Base-by-base conservation (phyloP, 1,139 yeast species). In the Eremothecium gossypii region DNA sequence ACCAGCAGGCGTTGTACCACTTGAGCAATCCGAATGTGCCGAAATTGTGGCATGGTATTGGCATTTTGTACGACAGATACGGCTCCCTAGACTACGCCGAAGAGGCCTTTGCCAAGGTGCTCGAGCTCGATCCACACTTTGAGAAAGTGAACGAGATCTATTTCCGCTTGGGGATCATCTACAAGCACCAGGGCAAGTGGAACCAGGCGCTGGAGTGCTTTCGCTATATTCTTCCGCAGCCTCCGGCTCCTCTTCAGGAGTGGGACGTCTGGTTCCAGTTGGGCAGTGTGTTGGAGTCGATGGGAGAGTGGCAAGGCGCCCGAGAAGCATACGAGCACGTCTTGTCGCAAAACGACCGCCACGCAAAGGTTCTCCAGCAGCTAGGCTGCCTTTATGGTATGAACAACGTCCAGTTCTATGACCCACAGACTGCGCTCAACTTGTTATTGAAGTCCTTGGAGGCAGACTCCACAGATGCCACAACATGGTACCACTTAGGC, bases 241-340 rank as follows among this genome's bases (percentile, higher is more conserved):
- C 98, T 1, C 98, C 98, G 1, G 83, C 85, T 43, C 98, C 98
- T 1, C 70, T 91, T 52, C 89, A 96, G 36, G 96, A 87, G 60
- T 89, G 95, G 38, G 98, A 91, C 61, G 94, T 91, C 43, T 91
- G 97, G 97, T 91, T 91, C 69, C 98, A 91, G 65, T 83, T 91
- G 51, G 98, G 98, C 38, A 83, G 87, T 33, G 97, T 91, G 1
- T 74, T 91, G 56, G 98, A 91, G 62, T 95, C 85, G 58, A 93
- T 85, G 65, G 82, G 87, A 60, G 95, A 89, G 60, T 89, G 85
- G 75, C 76, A 73, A 48, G 85, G 89, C 33, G 97, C 98, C 7
- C 80, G 82, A 55, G 96, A 89, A 49, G 97, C 97, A 8, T 91
- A 91, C 63, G 96, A 91, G 64, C 77, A 91, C 48, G 97, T 91